These are phyloP conservation scores for Chalciporus piperatoides DNA, from an alignment of 1,284 basidiomycete species.

Conservation along the genomic window DNA sequence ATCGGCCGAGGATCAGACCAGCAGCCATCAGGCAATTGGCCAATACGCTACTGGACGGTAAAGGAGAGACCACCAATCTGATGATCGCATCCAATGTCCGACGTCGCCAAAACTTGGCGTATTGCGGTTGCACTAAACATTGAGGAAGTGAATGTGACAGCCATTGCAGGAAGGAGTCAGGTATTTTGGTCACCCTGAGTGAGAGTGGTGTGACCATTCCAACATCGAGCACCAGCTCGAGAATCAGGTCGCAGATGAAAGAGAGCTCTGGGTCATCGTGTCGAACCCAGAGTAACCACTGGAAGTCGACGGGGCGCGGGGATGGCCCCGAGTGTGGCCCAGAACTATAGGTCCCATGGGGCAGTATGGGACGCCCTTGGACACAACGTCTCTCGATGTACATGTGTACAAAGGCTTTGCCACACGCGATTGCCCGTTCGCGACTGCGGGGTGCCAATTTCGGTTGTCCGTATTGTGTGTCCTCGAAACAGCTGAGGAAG, in stretches of 20 bases:
- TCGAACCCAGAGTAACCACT: slow-evolving; percentile 3
- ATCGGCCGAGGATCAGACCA: neutral
- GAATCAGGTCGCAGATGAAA: slow-evolving; percentile 8
- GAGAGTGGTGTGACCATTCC: slow-evolving; percentile 2
- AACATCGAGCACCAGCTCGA: slow-evolving; percentile 1
- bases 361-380: neutral
- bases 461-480: slow-evolving; percentile 1
- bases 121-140: neutral
- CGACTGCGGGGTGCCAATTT: slow-evolving; percentile 1
- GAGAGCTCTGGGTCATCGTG: slow-evolving; percentile 5
- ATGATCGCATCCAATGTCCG: slow-evolving; percentile 4
- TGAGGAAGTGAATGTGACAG: slow-evolving; percentile 8
- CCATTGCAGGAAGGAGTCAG: slow-evolving; percentile 4
- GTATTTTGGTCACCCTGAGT: slow-evolving; percentile 1
- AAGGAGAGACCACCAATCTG: slow-evolving; percentile 1
- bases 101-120: neutral
- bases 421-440: slow-evolving; percentile 9
- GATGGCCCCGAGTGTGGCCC: neutral
- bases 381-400: slow-evolving; percentile 7
- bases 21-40: slow-evolving; percentile 6
- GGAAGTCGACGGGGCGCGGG: neutral
- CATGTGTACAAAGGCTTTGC: slow-evolving; percentile 8
- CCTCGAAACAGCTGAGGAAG: slow-evolving; percentile 9
- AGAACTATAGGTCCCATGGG: neutral
- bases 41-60: slow-evolving; percentile 3